Conservation (phyloP, 108 stramenopile species). For the Pseudonitzschia multiseries region DNA sequence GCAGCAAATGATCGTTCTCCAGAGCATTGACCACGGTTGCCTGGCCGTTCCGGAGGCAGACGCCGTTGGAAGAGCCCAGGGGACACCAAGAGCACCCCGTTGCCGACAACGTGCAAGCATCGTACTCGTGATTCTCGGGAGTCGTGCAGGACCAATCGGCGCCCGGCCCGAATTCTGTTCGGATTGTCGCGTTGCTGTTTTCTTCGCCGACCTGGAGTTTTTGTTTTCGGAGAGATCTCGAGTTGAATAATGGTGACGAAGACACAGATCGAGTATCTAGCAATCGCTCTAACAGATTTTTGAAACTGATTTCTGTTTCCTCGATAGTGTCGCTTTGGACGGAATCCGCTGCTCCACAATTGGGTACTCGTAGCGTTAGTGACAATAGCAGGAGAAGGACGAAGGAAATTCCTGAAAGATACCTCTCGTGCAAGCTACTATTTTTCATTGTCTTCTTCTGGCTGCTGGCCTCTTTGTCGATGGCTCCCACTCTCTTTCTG, state of each 20-base stretch:
- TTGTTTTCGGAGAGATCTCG: not conserved
- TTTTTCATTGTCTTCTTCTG: no score
- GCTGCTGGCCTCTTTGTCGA: no score
- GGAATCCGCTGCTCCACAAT: not conserved
- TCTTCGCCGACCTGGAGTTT: not conserved
- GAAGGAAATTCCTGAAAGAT: not conserved
- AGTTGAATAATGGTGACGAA: not conserved
- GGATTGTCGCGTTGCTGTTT: not conserved
- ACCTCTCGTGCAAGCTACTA: no score
- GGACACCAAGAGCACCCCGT: conserved; percentile 7
- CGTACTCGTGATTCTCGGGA: not conserved
- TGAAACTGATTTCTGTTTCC: not conserved
- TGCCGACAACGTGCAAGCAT: not conserved
- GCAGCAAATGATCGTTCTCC: not conserved
- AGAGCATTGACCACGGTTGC: not conserved
- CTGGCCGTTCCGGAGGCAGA: conserved; percentile 5
- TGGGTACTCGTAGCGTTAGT: not conserved
- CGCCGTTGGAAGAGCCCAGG: not conserved
- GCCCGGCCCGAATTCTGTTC: not conserved
- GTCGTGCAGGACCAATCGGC: conserved; percentile 8
- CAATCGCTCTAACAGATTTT: not conserved
- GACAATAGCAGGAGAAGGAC: not conserved
- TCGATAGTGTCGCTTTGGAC: not conserved
- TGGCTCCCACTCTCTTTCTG: no score
- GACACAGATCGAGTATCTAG: not conserved